Evolutionary conservation across 2,329 filamentous ascomycete genomes (phyloP), one percentile per base, ranked within the genome.

Genomic region (Exophiala alcalophila): DNA sequence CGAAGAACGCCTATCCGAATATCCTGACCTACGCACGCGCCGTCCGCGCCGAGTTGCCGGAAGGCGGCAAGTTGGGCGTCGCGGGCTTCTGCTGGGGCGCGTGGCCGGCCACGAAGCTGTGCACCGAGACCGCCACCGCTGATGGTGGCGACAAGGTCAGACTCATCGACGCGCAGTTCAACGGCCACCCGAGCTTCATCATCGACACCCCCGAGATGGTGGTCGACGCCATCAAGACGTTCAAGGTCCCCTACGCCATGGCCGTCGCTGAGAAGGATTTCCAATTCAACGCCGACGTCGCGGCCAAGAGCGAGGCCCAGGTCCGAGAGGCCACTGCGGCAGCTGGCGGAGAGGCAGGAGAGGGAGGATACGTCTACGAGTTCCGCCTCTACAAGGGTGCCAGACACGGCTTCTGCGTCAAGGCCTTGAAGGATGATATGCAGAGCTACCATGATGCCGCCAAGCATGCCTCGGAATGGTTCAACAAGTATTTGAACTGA

Each of bases 51-150:
- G 45, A 48, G 11, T 29, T 56, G 20, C 54, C 57, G 5, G 33
- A 52, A 12, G 47, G 54, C 11, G 55, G 61, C 3, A 68, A 66
- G 44, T 58, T 80, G 18, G 76, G 70, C 20, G 71, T 67, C 1
- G 73, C 72, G 0, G 78, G 78, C 0, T 81, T 77, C 63, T 81
- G 76, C 63, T 81, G 77, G 77, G 77, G 78, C 29, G 78, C 75
- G 14, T 73, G 74, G 49, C 68, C 76, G 47, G 58, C 65, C 4
- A 57, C 75, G 3, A 57, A 69, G 11, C 65, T 81, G 4, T 62
- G 68, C 18, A 64, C 66, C 4, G 63, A 67, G 47, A 28, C 46
- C 3, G 28, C 24, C 4, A 42, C 41, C 5, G 40, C 60, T 12
- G n/a, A n/a, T n/a, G n/a, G n/a, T n/a, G 60, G 52, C 25, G 57